phyloP scores from a whole-genome alignment of 169 alveolate species.

The Plasmodium vinckei region DNA sequence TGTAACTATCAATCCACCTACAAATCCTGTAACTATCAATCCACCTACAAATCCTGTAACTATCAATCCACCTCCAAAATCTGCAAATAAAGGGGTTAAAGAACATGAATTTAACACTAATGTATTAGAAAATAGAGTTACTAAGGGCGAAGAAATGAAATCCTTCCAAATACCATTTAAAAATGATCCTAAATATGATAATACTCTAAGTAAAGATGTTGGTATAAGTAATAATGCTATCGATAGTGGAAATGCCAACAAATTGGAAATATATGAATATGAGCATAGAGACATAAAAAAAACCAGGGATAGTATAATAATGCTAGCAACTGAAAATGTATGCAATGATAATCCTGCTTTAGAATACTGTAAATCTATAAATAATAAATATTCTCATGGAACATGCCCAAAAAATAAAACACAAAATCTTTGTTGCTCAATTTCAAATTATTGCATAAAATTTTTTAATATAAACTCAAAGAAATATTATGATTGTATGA shows the following conservation, averaged over 20 bases:
- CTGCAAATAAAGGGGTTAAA: no score
- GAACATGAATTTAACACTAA: no score
- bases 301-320: constrained; percentile 23
- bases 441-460: constrained; percentile 38
- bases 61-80: no score
- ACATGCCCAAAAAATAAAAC: constrained; percentile 19
- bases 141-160: background rate
- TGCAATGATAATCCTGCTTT: constrained; percentile 1
- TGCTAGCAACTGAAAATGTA: background rate
- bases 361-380: constrained; percentile 11
- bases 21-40: no score
- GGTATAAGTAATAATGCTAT: background rate
- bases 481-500: constrained; percentile 11
- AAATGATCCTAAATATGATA: background rate
- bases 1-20: no score
- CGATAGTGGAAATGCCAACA: background rate
- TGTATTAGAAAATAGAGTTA: background rate
- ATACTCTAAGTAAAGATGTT: background rate
- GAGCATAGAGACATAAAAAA: constrained; percentile 15
- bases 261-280: constrained; percentile 12
- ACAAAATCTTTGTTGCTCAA: constrained; percentile 29
- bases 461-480: constrained; percentile 6
- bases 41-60: no score
- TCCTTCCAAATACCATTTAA: background rate
- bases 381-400: background rate